Evolutionary conservation across 2,329 filamentous ascomycete species (phyloP).

Genomic region (Penicillium sp.): DNA sequence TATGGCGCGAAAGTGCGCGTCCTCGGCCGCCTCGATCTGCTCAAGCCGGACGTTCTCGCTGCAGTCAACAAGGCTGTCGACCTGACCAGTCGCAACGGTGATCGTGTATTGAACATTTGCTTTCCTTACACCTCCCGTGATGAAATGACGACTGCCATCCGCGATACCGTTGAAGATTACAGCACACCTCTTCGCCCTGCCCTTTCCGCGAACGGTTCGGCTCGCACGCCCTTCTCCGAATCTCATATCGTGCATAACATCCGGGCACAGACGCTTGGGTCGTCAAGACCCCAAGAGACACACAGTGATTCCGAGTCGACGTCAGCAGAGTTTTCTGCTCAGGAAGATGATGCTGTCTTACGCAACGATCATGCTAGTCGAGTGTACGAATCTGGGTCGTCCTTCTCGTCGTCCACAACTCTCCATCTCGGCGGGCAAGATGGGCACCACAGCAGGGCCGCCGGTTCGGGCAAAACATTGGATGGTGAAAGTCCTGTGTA

Average conservation of each 20-base stretch:
- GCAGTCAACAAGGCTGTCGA: slow-evolving; percentile 85
- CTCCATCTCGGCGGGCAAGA: slow-evolving; percentile 44
- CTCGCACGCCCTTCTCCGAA: slow-evolving; percentile 77
- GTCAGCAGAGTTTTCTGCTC: slow-evolving; percentile 43
- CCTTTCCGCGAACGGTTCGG: slow-evolving; percentile 32
- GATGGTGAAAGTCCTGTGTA: slow-evolving; percentile 44
- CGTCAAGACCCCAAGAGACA: slow-evolving; percentile 38
- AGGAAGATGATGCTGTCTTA: slow-evolving; percentile 48
- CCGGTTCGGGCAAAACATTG: slow-evolving; percentile 35
- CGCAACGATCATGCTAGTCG: slow-evolving; percentile 27
- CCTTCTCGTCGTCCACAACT: slow-evolving; percentile 54
- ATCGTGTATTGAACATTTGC: slow-evolving; percentile 85
- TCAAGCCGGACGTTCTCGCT: slow-evolving; percentile 84
- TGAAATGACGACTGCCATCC: slow-evolving; percentile 89
- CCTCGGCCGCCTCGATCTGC: slow-evolving; percentile 78
- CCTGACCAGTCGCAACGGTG: slow-evolving; percentile 83
- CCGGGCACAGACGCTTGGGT: slow-evolving; percentile 61
- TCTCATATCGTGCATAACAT: slow-evolving; percentile 86
- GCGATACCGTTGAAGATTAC: slow-evolving; percentile 84
- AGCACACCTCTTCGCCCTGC: slow-evolving; percentile 66
- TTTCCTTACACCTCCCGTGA: slow-evolving; percentile 96
- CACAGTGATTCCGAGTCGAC: slow-evolving; percentile 54
- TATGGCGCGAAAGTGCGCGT: slow-evolving; percentile 89
- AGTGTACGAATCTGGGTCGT: slow-evolving; percentile 41
- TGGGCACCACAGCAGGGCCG: slow-evolving; percentile 42